Base-by-base conservation (phyloP, 257 asterid species). In the Asclepias syriaca region DNA sequence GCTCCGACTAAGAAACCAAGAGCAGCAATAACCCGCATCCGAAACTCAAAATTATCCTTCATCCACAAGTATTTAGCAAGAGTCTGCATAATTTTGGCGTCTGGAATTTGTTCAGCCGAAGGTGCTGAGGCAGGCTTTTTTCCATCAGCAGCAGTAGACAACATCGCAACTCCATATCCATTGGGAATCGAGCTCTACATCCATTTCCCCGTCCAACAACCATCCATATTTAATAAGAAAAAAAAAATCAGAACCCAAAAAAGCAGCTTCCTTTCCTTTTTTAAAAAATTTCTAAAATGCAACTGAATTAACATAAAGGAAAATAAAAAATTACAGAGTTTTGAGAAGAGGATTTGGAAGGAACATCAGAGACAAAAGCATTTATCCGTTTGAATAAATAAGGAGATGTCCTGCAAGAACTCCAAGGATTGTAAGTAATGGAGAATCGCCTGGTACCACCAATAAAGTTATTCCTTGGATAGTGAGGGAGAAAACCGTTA, bases 1-100 rank as follows among this genome's bases (percentile, higher is more conserved):
- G 98, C 99, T 66, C 95, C 98, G 81, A 95, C 87, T 27, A 95
- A 82, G 66, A 95, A 89, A 71, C 84, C 86, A 75, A 95, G 72
- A 10, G 98, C 98, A 65, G 97, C 95, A 65, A 95, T 34, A 39
- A 95, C 97, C 37, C 99, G 89, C 29, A 90, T 59, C 74, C 89
- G 84, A 72, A 87, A 95, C 77, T 95, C 99, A 39, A 69, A 22
- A 83, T 90, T 95, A 73, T 90, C 99, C 80, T 87, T 90, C 97
- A 85, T 91, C 99, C 99, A 95, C 73, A 95, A 21, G 79, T 87
- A 92, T 60, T 87, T 87, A 5, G 90, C 89, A 8, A 95, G 84
- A 64, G 96, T 92, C 45, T 81, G 79, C 57, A 95, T 67, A 70
- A 95, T 90, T 82, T 80, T 84, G 27, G 87, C 75, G 77, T 86